phyloP scores from a whole-genome alignment of 352 stramenopile species.

The Pythium grandisporangium region DNA sequence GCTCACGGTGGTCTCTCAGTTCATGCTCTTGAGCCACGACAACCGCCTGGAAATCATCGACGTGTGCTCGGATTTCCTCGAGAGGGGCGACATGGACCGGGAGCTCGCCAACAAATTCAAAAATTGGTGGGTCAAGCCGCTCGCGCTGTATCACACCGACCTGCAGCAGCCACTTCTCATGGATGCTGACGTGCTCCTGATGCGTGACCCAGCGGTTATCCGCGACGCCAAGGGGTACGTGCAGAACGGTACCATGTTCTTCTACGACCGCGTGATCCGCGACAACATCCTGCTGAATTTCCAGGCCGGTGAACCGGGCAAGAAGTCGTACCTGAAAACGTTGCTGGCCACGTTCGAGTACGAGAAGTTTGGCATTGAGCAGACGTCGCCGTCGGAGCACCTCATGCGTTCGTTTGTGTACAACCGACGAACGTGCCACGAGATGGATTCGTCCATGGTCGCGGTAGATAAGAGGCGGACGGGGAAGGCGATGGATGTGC shows the following conservation, averaged over 20 bases:
- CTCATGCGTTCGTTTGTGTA: constrained; percentile 37
- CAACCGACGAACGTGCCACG: constrained; percentile 30
- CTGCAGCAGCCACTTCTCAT: constrained; percentile 34
- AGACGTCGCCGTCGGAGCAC: constrained; percentile 11
- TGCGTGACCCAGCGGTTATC: constrained; percentile 30
- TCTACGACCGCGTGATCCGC: constrained; percentile 56
- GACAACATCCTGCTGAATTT: constrained; percentile 46
- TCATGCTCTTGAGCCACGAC: constrained; percentile 11
- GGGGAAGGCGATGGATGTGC: constrained; percentile 34
- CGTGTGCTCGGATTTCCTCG: constrained; percentile 27
- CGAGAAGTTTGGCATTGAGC: constrained; percentile 16
- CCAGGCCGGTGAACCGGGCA: constrained; percentile 14
- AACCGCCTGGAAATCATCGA: constrained; percentile 32
- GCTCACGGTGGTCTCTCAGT: constrained; percentile 3
- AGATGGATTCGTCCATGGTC: constrained; percentile 69
- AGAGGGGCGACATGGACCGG: constrained; percentile 13
- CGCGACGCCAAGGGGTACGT: constrained; percentile 27
- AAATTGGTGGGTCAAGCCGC: constrained; percentile 59
- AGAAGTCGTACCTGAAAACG: constrained; percentile 22
- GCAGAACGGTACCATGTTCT: constrained; percentile 43
- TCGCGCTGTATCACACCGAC: constrained; percentile 41
- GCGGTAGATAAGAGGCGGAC: constrained; percentile 49
- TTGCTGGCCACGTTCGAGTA: constrained; percentile 34
- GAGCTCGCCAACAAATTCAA: constrained; percentile 27
- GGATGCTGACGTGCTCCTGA: constrained; percentile 41